phyloP scores from a whole-genome alignment of 1,284 basidiomycete species.

The Tylopilus sp. region DNA sequence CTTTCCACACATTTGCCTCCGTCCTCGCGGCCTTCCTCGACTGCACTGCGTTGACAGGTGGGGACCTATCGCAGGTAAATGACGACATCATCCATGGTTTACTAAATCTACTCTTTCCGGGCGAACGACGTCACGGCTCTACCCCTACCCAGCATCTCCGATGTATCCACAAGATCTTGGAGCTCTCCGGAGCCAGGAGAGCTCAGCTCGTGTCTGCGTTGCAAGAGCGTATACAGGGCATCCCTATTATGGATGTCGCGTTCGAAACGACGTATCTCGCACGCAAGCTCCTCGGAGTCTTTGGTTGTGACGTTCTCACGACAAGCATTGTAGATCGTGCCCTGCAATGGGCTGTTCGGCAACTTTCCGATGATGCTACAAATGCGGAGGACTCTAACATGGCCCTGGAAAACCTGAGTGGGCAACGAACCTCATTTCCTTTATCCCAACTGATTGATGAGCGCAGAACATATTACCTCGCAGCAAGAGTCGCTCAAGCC shows the following conservation, averaged over 20 bases:
- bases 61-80: constrained; percentile 19
- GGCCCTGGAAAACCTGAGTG: constrained; percentile 40
- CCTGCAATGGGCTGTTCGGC: constrained; percentile 47
- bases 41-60: constrained; percentile 5
- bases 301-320: constrained; percentile 27
- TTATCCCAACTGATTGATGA: background rate
- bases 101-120: constrained; percentile 16
- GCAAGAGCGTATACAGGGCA: constrained; percentile 14
- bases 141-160: constrained; percentile 5
- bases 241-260: constrained; percentile 18
- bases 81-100: constrained; percentile 16
- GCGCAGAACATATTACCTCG: constrained; percentile 32
- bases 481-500: constrained; percentile 41
- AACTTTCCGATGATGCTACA: constrained; percentile 34
- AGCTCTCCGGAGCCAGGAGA: constrained; percentile 12
- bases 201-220: constrained; percentile 15
- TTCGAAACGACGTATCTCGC: constrained; percentile 33
- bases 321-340: constrained; percentile 41
- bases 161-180: constrained; percentile 22
- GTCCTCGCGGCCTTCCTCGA: constrained; percentile 29
- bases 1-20: constrained; percentile 5
- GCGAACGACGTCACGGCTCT: background rate
- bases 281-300: constrained; percentile 15
- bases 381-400: constrained; percentile 16
- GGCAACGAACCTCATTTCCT: constrained; percentile 15